Percentiles rank a stretch among this genome's conserved stretches.
These are phyloP conservation scores for Vanrija humicola DNA, from an alignment of 1,284 basidiomycete genomes.

Conservation along the genomic window DNA sequence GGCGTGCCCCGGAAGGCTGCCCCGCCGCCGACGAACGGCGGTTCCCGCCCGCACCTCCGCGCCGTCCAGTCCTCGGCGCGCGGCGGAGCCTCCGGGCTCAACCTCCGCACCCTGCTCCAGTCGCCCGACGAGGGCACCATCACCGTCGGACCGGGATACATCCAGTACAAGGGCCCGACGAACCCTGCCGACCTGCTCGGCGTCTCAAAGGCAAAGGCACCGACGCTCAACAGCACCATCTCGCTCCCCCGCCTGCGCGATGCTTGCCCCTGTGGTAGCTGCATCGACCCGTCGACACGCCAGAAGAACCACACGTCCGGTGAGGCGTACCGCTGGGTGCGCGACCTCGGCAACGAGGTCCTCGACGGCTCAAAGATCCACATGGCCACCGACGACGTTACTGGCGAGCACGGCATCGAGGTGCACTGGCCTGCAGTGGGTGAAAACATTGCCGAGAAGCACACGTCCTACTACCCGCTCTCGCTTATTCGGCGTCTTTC, in stretches of 20 bases:
- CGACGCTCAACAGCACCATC: slow-evolving; percentile 5
- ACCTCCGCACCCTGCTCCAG: background rate
- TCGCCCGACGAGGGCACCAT: slow-evolving; percentile 4
- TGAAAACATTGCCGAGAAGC: background rate
- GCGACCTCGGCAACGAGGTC: slow-evolving; percentile 53
- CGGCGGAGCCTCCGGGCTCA: background rate
- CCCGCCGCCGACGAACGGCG: background rate
- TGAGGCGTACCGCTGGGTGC: slow-evolving; percentile 26
- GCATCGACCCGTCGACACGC: slow-evolving; percentile 66
- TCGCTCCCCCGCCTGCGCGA: slow-evolving; percentile 56
- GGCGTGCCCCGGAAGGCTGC: background rate
- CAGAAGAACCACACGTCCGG: slow-evolving; percentile 67
- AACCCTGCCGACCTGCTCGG: slow-evolving; percentile 1
- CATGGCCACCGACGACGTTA: background rate
- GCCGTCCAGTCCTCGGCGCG: no score
- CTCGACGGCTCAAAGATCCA: slow-evolving; percentile 42
- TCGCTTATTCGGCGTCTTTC: slow-evolving; percentile 10
- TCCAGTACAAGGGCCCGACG: slow-evolving; percentile 10
- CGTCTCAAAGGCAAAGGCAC: background rate
- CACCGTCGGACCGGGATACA: slow-evolving; percentile 8
- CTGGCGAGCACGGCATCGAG: slow-evolving; percentile 5
- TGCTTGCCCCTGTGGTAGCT: slow-evolving; percentile 56
- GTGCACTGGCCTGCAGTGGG: slow-evolving; percentile 8
- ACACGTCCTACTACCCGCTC: slow-evolving; percentile 14
- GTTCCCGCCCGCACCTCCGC: no score